Evolutionary conservation across 2,329 filamentous ascomycete species (phyloP), one percentile per base, ranked within the genome.

Genomic region (Tolypocladium nubicola): DNA sequence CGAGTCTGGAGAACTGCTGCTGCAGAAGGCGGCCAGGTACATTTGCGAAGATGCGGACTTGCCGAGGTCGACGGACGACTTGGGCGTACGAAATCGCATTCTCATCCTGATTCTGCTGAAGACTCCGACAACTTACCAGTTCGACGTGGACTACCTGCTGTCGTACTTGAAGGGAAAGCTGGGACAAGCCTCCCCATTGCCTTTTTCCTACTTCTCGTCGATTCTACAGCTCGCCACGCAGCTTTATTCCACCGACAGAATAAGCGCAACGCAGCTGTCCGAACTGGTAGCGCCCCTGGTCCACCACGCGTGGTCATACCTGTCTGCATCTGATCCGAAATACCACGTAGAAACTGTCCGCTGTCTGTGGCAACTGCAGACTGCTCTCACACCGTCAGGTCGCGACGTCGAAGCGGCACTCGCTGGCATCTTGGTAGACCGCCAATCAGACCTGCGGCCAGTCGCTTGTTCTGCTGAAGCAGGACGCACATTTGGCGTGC

Each of bases 291-390:
- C 83, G 23, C 79, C 82, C 35, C 74, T 97, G 26, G 85, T 94
- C 19, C 77, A 77, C 1, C 81, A 86, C 57, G 79, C 93, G 0
- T 99, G 94, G 94, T 71, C 76, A 6, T 90, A 89, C 65, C 74
- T 99, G 43, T 89, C 90, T 0, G 86, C 89, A n/a, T 79, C 85
- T 14, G 86, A 87, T 61, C 91, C 92, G 0, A 96, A 96, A 67
- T 95, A 93, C 63, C 94, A 97, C 67, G 92, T 99, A 38, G 95
- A 99, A 73, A 87, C 91, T 21, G 89, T 95, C 10, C 85, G 89
- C 58, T 87, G 85, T 63, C 75, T 99, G 43, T 96, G 94, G 89
- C 85, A 90, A 62, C 75, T 99, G 55, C 91, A 97, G 64, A 82
- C 80, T 30, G 81, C 85, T 1, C 80, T 96, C 14, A 82, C 86